Percentiles rank a stretch among this genome's conserved stretches.
Conservation (phyloP, 805 yeast species). For the Lipomyces spencermartinsiae region DNA sequence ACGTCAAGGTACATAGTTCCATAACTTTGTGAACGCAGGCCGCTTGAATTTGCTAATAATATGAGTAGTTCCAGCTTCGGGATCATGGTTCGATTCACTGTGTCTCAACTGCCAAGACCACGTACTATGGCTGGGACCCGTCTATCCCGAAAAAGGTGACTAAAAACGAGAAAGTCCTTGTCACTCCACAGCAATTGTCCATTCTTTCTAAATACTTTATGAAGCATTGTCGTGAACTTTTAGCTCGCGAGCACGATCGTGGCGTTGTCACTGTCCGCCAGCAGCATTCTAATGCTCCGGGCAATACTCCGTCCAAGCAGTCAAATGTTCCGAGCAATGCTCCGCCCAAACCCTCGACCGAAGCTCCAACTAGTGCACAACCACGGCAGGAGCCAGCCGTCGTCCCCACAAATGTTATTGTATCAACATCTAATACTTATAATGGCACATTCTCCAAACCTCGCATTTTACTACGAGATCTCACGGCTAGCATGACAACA, state of each 20-base stretch:
- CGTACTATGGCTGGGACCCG: not conserved
- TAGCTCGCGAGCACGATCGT: not conserved
- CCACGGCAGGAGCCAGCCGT: not conserved
- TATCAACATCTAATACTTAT: not conserved
- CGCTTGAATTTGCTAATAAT: not conserved
- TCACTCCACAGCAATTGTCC: not conserved
- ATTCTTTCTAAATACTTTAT: not conserved
- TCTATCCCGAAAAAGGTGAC: not conserved
- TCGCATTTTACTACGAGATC: constrained; percentile 1
- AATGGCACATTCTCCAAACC: not conserved
- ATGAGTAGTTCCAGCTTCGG: not conserved
- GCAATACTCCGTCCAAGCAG: too few relatives aligned
- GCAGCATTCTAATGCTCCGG: not conserved
- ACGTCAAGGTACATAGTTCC: not conserved
- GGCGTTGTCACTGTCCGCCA: not conserved
- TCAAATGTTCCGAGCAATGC: too few relatives aligned
- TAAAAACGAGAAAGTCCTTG: not conserved
- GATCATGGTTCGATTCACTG: constrained; percentile 4
- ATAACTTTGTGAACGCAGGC: not conserved
- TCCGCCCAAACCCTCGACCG: not conserved
- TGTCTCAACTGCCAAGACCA: not conserved
- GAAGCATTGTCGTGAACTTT: not conserved
- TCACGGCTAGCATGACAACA: not conserved
- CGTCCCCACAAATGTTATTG: not conserved
- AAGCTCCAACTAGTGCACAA: not conserved